A percentile compares a stretch with the other conserved stretches of the same genome.
phyloP scores from a whole-genome alignment of 1,139 yeast genomes.

The Blastobotrys petasosporus region DNA sequence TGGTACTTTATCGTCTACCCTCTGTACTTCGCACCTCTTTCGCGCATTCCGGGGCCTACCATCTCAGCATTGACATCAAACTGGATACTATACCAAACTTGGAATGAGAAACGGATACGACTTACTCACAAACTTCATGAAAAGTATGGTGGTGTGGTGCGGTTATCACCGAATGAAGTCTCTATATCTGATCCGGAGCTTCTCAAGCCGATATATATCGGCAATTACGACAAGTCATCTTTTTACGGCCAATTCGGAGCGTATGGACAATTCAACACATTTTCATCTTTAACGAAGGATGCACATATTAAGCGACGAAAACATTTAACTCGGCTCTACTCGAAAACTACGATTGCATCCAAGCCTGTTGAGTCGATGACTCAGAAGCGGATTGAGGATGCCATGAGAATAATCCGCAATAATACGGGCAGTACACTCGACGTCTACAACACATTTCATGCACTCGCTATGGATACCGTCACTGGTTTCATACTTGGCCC shows the following conservation, averaged over 20 bases:
- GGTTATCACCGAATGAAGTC: slow-evolving; percentile 57
- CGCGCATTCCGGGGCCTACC: slow-evolving; percentile 57
- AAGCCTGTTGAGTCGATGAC: slow-evolving; percentile 31
- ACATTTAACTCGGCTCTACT: slow-evolving; percentile 24
- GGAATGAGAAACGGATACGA: slow-evolving; percentile 48
- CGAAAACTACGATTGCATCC: slow-evolving; percentile 30
- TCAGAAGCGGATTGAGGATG: slow-evolving; percentile 27
- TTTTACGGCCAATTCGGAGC: slow-evolving; percentile 61
- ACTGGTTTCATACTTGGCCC: slow-evolving; percentile 57
- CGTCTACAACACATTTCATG: slow-evolving; percentile 55
- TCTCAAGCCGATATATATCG: slow-evolving; percentile 51
- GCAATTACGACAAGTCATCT: slow-evolving; percentile 51
- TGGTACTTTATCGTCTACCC: slow-evolving; percentile 17
- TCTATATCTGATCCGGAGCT: slow-evolving; percentile 51
- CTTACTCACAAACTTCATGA: slow-evolving; percentile 48
- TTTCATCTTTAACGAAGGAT: slow-evolving; percentile 47
- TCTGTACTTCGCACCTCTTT: slow-evolving; percentile 26
- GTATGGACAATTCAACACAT: slow-evolving; percentile 54
- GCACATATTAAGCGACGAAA: slow-evolving; percentile 42
- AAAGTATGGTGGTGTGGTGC: slow-evolving; percentile 54
- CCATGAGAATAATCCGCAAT: slow-evolving; percentile 24
- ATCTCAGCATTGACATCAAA: slow-evolving; percentile 44
- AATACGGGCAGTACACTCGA: slow-evolving; percentile 36
- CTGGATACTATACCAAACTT: slow-evolving; percentile 48
- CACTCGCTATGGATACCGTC: slow-evolving; percentile 70